A percentile compares a stretch with the other conserved stretches of the same genome.
Evolutionary conservation across 768 basidiomycete genomes (phyloP).

Genomic region (Russula emetica): DNA sequence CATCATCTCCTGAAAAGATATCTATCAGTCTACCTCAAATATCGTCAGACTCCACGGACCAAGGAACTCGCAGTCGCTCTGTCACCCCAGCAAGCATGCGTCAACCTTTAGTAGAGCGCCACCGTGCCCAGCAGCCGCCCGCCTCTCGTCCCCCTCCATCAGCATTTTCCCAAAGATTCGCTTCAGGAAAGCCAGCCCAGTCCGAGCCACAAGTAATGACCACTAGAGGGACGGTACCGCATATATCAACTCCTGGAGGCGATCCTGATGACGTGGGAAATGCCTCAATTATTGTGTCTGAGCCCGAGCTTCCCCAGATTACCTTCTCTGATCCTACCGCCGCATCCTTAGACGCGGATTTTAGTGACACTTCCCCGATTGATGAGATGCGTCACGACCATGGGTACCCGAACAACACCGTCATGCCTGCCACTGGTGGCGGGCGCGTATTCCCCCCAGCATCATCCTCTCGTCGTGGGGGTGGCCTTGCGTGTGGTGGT

Average conservation of each 20-base stretch:
- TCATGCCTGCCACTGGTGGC: slow-evolving; percentile 16
- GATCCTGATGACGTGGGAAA: not conserved
- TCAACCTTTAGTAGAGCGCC: slow-evolving; percentile 11
- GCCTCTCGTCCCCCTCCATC: slow-evolving; percentile 19
- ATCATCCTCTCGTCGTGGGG: slow-evolving; percentile 29
- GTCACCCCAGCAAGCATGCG: slow-evolving; percentile 2
- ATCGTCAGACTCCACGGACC: not conserved
- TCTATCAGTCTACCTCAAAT: slow-evolving; percentile 11
- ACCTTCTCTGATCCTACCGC: slow-evolving; percentile 24
- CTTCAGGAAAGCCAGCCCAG: slow-evolving; percentile 14
- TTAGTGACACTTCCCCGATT: not conserved
- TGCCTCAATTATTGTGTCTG: slow-evolving; percentile 22
- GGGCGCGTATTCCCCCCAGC: slow-evolving; percentile 22
- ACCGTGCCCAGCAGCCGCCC: not conserved
- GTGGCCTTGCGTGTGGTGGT: slow-evolving; percentile 68
- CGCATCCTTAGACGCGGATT: slow-evolving; percentile 13
- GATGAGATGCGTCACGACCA: slow-evolving; percentile 1
- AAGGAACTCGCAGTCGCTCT: slow-evolving; percentile 19
- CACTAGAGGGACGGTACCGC: slow-evolving; percentile 9
- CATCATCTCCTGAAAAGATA: slow-evolving; percentile 26
- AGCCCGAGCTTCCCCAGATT: slow-evolving; percentile 26
- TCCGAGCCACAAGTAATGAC: slow-evolving; percentile 16
- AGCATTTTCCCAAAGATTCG: slow-evolving; percentile 23
- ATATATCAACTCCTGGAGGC: slow-evolving; percentile 9
- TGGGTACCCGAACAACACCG: not conserved